Conservation (phyloP, 139 green algal species). For the Picocystis salinarum region DNA sequence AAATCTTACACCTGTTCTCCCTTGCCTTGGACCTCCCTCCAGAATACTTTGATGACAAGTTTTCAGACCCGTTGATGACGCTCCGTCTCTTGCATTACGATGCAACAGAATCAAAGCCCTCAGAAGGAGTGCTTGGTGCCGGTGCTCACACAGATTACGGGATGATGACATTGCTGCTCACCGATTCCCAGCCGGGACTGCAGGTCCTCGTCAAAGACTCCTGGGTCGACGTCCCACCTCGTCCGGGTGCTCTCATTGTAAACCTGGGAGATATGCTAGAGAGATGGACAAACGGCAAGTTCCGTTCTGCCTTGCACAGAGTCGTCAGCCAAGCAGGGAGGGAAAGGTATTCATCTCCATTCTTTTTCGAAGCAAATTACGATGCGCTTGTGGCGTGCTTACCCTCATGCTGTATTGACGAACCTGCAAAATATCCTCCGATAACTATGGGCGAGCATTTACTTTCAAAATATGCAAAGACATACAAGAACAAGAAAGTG, state of each 20-base stretch:
- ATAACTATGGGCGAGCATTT: slow-evolving; percentile 49
- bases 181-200: slow-evolving; percentile 50
- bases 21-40: slow-evolving; percentile 40
- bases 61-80: slow-evolving; percentile 45
- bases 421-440: slow-evolving; percentile 28
- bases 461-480: slow-evolving; percentile 48
- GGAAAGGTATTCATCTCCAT: slow-evolving; percentile 54
- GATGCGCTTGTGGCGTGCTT: slow-evolving; percentile 40
- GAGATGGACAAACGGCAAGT: slow-evolving; percentile 52
- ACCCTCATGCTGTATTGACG: slow-evolving; percentile 23
- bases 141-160: slow-evolving; percentile 86
- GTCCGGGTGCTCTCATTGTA: slow-evolving; percentile 49
- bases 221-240: slow-evolving; percentile 47
- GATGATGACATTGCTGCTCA: slow-evolving; percentile 75
- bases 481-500: slow-evolving; percentile 36
- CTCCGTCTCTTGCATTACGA: slow-evolving; percentile 77
- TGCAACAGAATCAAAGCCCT: slow-evolving; percentile 15
- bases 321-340: slow-evolving; percentile 39
- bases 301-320: slow-evolving; percentile 58
- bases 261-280: slow-evolving; percentile 91
- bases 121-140: slow-evolving; percentile 19
- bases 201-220: slow-evolving; percentile 33
- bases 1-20: slow-evolving; percentile 51
- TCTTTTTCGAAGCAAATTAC: slow-evolving; percentile 72
- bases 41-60: slow-evolving; percentile 46